These are phyloP conservation scores for Wallacemonas sp. DNA, from an alignment of 208 protist species.

Conservation along the genomic window DNA sequence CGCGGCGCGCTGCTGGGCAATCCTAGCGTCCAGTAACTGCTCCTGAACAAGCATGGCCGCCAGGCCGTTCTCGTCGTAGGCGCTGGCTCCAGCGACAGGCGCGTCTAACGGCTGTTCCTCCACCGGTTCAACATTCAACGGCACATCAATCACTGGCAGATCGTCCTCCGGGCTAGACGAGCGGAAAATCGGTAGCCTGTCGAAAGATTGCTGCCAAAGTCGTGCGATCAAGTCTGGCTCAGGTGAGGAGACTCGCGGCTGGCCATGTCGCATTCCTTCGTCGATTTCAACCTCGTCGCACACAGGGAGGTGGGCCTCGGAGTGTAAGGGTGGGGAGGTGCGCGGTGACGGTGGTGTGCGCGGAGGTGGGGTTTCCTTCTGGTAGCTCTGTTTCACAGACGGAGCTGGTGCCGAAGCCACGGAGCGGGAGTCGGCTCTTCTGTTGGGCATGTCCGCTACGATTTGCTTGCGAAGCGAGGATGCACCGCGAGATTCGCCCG, in stretches of 20 bases:
- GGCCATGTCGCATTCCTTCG: background rate
- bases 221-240: background rate
- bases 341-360: background rate
- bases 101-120: too few relatives aligned
- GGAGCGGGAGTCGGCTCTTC: too few relatives aligned
- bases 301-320: background rate
- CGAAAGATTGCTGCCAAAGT: background rate
- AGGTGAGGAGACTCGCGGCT: background rate
- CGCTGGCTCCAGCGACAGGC: too few relatives aligned
- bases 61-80: background rate
- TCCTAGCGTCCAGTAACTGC: constrained; percentile 4
- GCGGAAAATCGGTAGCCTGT: too few relatives aligned
- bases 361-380: background rate
- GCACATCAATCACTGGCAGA: too few relatives aligned
- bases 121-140: too few relatives aligned
- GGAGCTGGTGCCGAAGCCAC: too few relatives aligned
- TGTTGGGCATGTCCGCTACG: too few relatives aligned
- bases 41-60: constrained; percentile 6
- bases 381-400: too few relatives aligned
- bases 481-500: too few relatives aligned
- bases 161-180: too few relatives aligned
- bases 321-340: background rate
- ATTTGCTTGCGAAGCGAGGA: too few relatives aligned
- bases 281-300: background rate
- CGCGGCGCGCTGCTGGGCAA: background rate